These are phyloP conservation scores for Teratosphaeria zuluensis DNA, from an alignment of 2,329 filamentous ascomycete genomes.

Conservation along the genomic window DNA sequence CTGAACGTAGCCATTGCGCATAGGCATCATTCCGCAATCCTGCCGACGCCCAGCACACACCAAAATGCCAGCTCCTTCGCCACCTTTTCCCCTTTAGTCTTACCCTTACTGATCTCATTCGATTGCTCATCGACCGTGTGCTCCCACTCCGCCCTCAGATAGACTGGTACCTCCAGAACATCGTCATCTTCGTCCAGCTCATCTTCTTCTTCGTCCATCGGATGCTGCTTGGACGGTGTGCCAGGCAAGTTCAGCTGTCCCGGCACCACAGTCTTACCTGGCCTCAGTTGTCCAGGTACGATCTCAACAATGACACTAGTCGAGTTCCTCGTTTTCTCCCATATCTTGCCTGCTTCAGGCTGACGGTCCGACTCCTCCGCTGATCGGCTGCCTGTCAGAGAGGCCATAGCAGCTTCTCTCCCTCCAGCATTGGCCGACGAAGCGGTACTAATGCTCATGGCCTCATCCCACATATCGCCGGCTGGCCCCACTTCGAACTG, in stretches of 20 bases:
- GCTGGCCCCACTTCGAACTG: conserved; percentile 92
- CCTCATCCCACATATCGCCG: conserved; percentile 90
- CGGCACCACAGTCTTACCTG: neutral
- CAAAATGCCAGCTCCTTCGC: conserved; percentile 89
- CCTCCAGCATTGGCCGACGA: conserved; percentile 12
- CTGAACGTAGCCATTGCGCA: neutral
- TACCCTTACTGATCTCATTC: conserved; percentile 32
- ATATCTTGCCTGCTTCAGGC: conserved; percentile 88
- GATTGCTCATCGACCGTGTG: conserved; percentile 50
- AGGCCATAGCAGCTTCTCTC: conserved; percentile 23
- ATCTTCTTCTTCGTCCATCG: conserved; percentile 16
- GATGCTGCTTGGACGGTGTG: conserved; percentile 8
- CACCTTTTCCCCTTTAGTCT: conserved; percentile 54
- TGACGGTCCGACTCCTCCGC: conserved; percentile 43
- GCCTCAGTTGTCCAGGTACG: conserved; percentile 42
- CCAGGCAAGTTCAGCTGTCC: conserved; percentile 5
- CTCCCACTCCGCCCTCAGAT: conserved; percentile 88
- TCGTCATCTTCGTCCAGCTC: conserved; percentile 47
- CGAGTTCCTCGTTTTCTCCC: conserved; percentile 89
- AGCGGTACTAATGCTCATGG: conserved; percentile 44
- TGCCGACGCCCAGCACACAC: conserved; percentile 80
- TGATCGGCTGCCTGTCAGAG: conserved; percentile 26
- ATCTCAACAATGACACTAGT: conserved; percentile 90
- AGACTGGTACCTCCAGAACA: conserved; percentile 82
- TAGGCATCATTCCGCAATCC: neutral